Percentiles rank a stretch among this genome's conserved stretches.
Evolutionary conservation across 140 eudicot genomes (phyloP).

Genomic region (Stevia rebaudiana): DNA sequence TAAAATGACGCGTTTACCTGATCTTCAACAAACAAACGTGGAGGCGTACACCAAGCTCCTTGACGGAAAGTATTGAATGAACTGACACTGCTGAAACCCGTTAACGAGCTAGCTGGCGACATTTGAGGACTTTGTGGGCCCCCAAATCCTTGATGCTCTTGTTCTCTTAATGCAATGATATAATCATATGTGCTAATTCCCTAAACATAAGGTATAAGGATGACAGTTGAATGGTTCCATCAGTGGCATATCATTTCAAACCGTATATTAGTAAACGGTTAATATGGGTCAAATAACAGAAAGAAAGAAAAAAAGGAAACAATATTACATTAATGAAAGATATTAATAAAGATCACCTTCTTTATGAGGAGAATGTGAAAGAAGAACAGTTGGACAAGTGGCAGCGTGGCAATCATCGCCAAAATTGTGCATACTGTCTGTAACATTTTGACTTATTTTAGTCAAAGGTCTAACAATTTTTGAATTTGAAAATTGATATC

Average conservation of each 20-base stretch:
- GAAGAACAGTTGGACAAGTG: constrained; percentile 90
- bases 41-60: constrained; percentile 98
- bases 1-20: constrained; percentile 47
- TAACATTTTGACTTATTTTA: constrained; percentile 8
- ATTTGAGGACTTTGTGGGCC: constrained; percentile 93
- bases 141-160: constrained; percentile 68
- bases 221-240: not conserved
- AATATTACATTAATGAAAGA: not conserved
- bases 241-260: not conserved
- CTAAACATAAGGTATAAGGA: constrained; percentile 28
- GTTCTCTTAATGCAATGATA: constrained; percentile 89
- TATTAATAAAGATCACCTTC: constrained; percentile 42
- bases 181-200: constrained; percentile 98
- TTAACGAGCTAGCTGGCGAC: constrained; percentile 89
- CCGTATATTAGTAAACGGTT: not conserved
- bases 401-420: constrained; percentile 94
- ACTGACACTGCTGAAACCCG: constrained; percentile 90
- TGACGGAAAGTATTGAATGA: constrained; percentile 82
- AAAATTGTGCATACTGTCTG: constrained; percentile 85
- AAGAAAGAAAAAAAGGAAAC: not conserved
- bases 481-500: not conserved
- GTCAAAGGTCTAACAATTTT: not conserved
- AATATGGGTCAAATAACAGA: not conserved
- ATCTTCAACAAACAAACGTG: constrained; percentile 82
- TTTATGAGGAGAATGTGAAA: constrained; percentile 94